Conservation (phyloP, 2,329 filamentous ascomycete genomes). For the Remersonia thermophila region DNA sequence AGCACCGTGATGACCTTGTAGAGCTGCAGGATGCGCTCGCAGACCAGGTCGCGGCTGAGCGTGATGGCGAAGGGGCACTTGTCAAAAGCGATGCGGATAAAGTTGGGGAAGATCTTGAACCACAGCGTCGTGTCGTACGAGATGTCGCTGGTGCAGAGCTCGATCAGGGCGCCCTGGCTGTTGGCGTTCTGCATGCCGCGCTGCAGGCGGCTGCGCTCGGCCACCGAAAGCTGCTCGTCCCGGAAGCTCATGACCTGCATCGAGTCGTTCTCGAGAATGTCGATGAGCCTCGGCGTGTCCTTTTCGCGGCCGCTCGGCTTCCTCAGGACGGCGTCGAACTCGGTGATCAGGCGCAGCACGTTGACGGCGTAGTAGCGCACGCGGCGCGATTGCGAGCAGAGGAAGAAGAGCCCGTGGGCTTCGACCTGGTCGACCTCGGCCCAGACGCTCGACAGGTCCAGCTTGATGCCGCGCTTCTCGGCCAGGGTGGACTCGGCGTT, state of each 20-base stretch:
- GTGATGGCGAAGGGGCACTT: slow-evolving; percentile 85
- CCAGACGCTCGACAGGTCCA: slow-evolving; percentile 79
- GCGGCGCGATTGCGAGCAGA: slow-evolving; percentile 86
- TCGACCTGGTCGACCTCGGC: slow-evolving; percentile 95
- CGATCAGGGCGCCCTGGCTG: slow-evolving; percentile 74
- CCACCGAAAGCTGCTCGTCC: slow-evolving; percentile 79
- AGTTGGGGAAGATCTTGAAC: slow-evolving; percentile 96
- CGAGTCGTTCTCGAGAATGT: slow-evolving; percentile 83
- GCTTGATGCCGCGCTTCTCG: slow-evolving; percentile 62
- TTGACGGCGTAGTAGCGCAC: slow-evolving; percentile 87
- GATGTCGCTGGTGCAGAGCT: slow-evolving; percentile 89
- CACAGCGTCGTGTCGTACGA: slow-evolving; percentile 90
- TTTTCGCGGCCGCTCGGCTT: slow-evolving; percentile 48
- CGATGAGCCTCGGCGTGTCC: slow-evolving; percentile 65
- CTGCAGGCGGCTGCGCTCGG: slow-evolving; percentile 83
- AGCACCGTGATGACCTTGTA: slow-evolving; percentile 71
- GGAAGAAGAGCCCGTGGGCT: slow-evolving; percentile 90
- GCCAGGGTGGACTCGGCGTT: slow-evolving; percentile 46
- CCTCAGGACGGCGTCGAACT: slow-evolving; percentile 82
- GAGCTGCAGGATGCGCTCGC: slow-evolving; percentile 85
- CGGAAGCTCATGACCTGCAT: slow-evolving; percentile 83
- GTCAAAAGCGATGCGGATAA: slow-evolving; percentile 82
- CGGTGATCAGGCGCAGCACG: slow-evolving; percentile 79
- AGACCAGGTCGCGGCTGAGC: slow-evolving; percentile 81
- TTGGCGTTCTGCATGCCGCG: slow-evolving; percentile 78